Evolutionary conservation across 2,329 filamentous ascomycete species (phyloP).

Genomic region (Alternaria novae-zelandiae): DNA sequence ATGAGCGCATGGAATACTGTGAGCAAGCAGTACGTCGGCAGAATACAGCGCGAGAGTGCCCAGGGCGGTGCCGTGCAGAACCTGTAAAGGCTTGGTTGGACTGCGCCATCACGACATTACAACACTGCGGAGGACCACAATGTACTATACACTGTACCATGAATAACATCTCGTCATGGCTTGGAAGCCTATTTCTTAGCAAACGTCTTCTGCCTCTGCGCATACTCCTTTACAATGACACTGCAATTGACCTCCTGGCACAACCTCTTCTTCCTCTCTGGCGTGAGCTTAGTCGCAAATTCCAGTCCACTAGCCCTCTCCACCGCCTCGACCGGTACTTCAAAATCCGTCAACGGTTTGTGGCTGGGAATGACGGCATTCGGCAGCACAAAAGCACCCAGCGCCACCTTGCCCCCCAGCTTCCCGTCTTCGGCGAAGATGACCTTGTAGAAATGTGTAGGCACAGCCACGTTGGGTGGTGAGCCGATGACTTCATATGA

Average conservation of each 20-base stretch:
- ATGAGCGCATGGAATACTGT: slow-evolving; percentile 61
- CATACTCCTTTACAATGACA: slow-evolving; percentile 82
- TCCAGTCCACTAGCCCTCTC: slow-evolving; percentile 92
- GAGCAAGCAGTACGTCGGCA: slow-evolving; percentile 56
- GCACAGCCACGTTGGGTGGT: slow-evolving; percentile 92
- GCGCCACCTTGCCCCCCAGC: slow-evolving; percentile 70
- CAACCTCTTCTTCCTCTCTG: slow-evolving; percentile 74
- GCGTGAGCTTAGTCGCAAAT: slow-evolving; percentile 81
- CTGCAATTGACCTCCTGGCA: slow-evolving; percentile 88
- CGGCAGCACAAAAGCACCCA: slow-evolving; percentile 93
- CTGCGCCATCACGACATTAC: not conserved
- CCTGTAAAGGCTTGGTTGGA: slow-evolving; percentile 10
- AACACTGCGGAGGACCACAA: not conserved
- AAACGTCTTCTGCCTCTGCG: slow-evolving; percentile 61
- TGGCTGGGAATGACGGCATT: slow-evolving; percentile 88
- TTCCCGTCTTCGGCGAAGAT: slow-evolving; percentile 90
- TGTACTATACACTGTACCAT: slow-evolving; percentile 37
- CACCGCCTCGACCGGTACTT: slow-evolving; percentile 90
- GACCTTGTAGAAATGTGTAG: slow-evolving; percentile 99
- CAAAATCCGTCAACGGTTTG: slow-evolving; percentile 88
- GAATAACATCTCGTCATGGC: slow-evolving; percentile 4
- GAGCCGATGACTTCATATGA: slow-evolving; percentile 94
- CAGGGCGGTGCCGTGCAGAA: slow-evolving; percentile 10
- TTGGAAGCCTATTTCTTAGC: slow-evolving; percentile 30
- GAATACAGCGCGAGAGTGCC: slow-evolving; percentile 54